Evolutionary conservation across 129 eudicot genomes (phyloP), one percentile per base, ranked within the genome.

Genomic region (Lactuca saligna): DNA sequence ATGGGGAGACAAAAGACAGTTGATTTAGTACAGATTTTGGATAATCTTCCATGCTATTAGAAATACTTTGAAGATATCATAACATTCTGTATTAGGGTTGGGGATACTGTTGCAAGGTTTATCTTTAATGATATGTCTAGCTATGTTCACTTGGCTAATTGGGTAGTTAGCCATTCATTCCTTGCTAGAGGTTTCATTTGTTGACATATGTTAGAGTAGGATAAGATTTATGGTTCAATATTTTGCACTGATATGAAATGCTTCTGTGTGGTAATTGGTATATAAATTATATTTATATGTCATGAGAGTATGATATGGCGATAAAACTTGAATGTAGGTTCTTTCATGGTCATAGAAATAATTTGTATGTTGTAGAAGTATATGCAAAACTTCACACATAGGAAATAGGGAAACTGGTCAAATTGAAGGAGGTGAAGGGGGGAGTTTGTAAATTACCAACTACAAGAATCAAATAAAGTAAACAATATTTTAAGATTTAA

Each of bases 191-290:
- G 63, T 38, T 68, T 25, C 17, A 54, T 50, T 66, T 25, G 29
- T 1, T 25, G 29, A 25, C 29, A 25, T 25, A 25, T 25, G 29
- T 25, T 2, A 25, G 29, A 25, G 29, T 25, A 25, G 29, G 29
- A 25, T 25, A 25, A 25, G 29, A 25, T 25, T 25, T 25, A 25
- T 25, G 29, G 29, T 25, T 25, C 29, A 25, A 25, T 25, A 25
- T 25, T 32, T 41, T 51, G 61, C 34, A 50, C 51, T 61, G 69
- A 20, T 3, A 67, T 55, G 61, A 49, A 53, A 38, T 54, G 73
- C 39, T 54, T 55, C 38, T 25, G 29, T 25, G 29, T 25, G 29
- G 29, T 25, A 25, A 63, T 51, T 68, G 72, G 61, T 53, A 12
- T 35, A 68, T 20, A 20, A 20, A 20, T 34, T 38, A 67, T 35